phyloP scores from a whole-genome alignment of 164 flowering plant species.

The Vitis vinifera region DNA sequence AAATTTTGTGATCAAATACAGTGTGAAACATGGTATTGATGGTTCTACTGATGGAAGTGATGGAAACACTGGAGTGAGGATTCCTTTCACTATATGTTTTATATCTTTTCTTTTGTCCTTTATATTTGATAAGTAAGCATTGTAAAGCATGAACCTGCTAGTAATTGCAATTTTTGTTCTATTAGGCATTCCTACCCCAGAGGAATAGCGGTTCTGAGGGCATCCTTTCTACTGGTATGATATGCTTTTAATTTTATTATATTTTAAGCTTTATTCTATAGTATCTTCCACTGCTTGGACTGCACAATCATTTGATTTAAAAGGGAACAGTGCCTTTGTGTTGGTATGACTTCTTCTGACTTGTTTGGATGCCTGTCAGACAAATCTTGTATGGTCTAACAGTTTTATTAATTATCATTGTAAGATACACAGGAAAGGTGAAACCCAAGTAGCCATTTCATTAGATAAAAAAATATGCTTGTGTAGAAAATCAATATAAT shows the following conservation, averaged over 20 bases:
- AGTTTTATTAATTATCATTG: no score
- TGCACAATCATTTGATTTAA: not conserved
- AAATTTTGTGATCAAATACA: slow-evolving; percentile 9
- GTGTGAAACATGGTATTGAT: slow-evolving; percentile 24
- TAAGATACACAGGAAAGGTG: no score
- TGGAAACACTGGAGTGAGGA: slow-evolving; percentile 3
- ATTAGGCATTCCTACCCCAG: not conserved
- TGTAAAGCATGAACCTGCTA: not conserved
- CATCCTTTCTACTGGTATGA: slow-evolving; percentile 2
- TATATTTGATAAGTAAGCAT: not conserved
- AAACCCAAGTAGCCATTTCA: no score
- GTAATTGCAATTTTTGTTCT: slow-evolving; percentile 1
- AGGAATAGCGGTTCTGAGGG: slow-evolving; percentile 1
- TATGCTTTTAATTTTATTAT: no score
- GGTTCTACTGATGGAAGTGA: slow-evolving; percentile 2
- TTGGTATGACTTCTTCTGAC: no score
- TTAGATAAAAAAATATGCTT: no score
- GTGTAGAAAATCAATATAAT: no score
- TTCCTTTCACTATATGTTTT: not conserved
- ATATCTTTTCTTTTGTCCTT: not conserved
- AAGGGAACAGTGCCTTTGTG: not conserved
- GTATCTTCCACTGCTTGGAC: no score
- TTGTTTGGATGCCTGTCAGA: no score
- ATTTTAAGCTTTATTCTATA: no score
- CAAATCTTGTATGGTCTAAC: no score